phyloP scores from a whole-genome alignment of 768 basidiomycete species.

The Tricholoma sp. region DNA sequence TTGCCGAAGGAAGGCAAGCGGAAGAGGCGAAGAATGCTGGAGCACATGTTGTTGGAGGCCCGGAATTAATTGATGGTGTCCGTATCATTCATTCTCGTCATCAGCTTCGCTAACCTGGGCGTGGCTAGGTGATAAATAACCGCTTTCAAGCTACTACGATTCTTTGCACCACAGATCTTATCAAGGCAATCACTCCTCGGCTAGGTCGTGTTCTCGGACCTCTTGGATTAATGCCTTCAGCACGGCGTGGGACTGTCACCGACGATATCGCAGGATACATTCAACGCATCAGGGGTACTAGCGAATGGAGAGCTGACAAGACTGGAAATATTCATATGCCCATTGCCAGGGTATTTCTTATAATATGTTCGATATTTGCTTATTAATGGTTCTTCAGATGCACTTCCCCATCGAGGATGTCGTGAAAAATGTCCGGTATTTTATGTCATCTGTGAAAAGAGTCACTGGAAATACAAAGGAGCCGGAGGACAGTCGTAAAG shows the following conservation, averaged over 20 bases:
- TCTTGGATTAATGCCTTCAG: constrained; percentile 92
- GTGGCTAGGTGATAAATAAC: constrained; percentile 61
- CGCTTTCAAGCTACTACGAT: constrained; percentile 78
- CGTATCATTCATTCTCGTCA: constrained; percentile 24
- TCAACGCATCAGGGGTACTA: constrained; percentile 69
- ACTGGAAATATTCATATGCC: constrained; percentile 79
- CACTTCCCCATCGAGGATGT: constrained; percentile 73
- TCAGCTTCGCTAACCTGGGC: constrained; percentile 2
- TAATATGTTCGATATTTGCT: not conserved
- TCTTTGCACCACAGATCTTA: constrained; percentile 76
- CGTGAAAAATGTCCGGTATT: constrained; percentile 71
- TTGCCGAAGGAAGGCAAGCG: constrained; percentile 80
- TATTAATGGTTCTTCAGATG: constrained; percentile 39
- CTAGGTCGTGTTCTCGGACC: constrained; percentile 80
- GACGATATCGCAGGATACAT: constrained; percentile 85
- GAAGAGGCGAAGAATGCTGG: constrained; percentile 85
- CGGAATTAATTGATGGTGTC: constrained; percentile 85
- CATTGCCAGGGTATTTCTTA: constrained; percentile 60
- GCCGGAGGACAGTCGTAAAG: constrained; percentile 37
- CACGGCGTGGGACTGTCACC: constrained; percentile 89
- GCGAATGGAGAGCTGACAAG: constrained; percentile 93
- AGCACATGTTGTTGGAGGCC: constrained; percentile 86
- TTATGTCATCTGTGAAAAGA: constrained; percentile 68
- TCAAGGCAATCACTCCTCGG: constrained; percentile 72
- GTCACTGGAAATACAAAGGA: constrained; percentile 69